These are phyloP conservation scores for Neofusicoccum laricinum DNA, from an alignment of 2,329 filamentous ascomycete species.

Conservation along the genomic window DNA sequence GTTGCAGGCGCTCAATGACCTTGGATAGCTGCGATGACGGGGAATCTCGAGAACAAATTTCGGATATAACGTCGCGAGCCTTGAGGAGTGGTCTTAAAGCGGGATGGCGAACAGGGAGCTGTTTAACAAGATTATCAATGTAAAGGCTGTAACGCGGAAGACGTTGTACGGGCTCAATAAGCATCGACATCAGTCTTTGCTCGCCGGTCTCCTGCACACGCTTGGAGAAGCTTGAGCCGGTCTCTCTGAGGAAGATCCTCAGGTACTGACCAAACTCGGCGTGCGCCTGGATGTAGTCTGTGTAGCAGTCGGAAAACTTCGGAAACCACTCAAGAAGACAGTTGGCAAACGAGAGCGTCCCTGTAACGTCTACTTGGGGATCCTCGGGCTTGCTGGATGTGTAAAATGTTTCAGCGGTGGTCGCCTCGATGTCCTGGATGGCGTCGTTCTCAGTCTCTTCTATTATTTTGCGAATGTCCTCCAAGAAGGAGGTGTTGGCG, in stretches of 20 bases:
- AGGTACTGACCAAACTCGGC: slow-evolving; percentile 81
- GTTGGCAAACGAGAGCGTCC: slow-evolving; percentile 73
- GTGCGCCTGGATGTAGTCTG: slow-evolving; percentile 88
- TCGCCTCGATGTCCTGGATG: slow-evolving; percentile 68
- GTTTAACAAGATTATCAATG: slow-evolving; percentile 91
- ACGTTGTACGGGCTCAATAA: slow-evolving; percentile 95
- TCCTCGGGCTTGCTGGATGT: slow-evolving; percentile 20
- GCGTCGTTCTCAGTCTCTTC: slow-evolving; percentile 82
- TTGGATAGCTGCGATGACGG: slow-evolving; percentile 67
- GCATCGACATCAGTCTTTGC: slow-evolving; percentile 81
- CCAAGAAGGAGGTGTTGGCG: slow-evolving; percentile 77
- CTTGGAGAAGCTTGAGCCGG: slow-evolving; percentile 77
- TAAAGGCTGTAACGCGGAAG: slow-evolving; percentile 92
- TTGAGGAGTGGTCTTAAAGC: slow-evolving; percentile 80
- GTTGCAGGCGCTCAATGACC: slow-evolving; percentile 69
- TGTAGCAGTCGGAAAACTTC: slow-evolving; percentile 84
- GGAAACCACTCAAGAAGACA: slow-evolving; percentile 90
- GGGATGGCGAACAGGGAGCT: slow-evolving; percentile 80
- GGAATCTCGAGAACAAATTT: slow-evolving; percentile 92
- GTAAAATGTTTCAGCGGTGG: slow-evolving; percentile 21
- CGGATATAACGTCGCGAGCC: slow-evolving; percentile 88
- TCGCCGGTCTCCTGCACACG: slow-evolving; percentile 81
- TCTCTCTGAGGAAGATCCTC: slow-evolving; percentile 70
- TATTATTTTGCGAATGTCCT: slow-evolving; percentile 71
- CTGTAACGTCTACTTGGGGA: slow-evolving; percentile 61